Evolutionary conservation across 805 yeast species (phyloP).

Genomic region (Blastobotrys peoriensis): DNA sequence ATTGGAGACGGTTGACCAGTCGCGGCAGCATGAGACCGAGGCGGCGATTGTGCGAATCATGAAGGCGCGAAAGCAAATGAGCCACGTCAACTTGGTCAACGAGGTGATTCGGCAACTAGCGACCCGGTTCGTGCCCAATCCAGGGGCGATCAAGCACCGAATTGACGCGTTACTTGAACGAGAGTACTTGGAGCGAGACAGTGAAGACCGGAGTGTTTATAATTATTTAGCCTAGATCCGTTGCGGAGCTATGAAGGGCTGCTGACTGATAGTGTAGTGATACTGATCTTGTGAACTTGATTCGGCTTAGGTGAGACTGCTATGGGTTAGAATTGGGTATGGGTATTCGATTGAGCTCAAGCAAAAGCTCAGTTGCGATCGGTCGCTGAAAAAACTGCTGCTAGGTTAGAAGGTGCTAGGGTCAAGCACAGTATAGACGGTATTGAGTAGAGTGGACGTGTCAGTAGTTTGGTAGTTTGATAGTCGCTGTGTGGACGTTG

Average conservation of each 20-base stretch:
- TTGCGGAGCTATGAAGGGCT: not conserved
- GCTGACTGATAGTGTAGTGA: too few relatives aligned
- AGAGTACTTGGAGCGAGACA: slow-evolving; percentile 73
- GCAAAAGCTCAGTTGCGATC: too few relatives aligned
- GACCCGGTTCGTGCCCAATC: slow-evolving; percentile 63
- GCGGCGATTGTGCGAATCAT: slow-evolving; percentile 86
- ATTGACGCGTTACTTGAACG: slow-evolving; percentile 71
- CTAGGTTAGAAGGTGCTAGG: too few relatives aligned
- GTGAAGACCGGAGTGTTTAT: slow-evolving; percentile 51
- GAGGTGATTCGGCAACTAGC: slow-evolving; percentile 57
- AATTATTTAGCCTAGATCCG: slow-evolving; percentile 52
- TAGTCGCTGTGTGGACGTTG: too few relatives aligned
- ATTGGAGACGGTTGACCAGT: slow-evolving; percentile 50
- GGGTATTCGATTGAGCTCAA: too few relatives aligned
- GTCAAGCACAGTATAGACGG: too few relatives aligned
- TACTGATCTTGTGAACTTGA: too few relatives aligned
- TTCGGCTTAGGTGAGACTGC: too few relatives aligned
- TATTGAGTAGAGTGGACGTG: too few relatives aligned
- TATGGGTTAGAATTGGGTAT: too few relatives aligned
- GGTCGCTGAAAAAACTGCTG: too few relatives aligned
- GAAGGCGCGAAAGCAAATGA: slow-evolving; percentile 60
- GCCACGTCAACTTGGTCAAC: slow-evolving; percentile 60
- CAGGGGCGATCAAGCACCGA: slow-evolving; percentile 60
- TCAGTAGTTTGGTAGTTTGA: too few relatives aligned
- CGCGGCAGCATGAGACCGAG: slow-evolving; percentile 63